phyloP scores from a whole-genome alignment of 768 basidiomycete species.

The Filobasidium floriforme region DNA sequence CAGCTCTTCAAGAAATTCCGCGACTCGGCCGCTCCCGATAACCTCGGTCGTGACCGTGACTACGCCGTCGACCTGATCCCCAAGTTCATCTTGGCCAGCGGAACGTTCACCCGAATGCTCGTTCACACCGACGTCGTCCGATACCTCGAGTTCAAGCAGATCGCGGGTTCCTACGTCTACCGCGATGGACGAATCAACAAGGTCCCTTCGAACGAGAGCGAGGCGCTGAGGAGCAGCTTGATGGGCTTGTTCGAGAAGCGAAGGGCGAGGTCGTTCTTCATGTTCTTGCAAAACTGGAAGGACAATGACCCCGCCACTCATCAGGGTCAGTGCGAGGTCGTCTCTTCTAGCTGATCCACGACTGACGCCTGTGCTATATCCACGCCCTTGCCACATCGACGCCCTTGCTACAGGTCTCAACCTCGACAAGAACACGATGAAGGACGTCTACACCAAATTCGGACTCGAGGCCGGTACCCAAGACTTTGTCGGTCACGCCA shows the following conservation, averaged over 20 bases:
- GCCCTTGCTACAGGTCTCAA: constrained; percentile 58
- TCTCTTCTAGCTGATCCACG: background rate
- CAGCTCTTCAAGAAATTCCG: constrained; percentile 97
- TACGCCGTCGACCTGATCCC: constrained; percentile 97
- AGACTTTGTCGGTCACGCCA: constrained; percentile 98
- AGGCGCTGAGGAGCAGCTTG: constrained; percentile 85
- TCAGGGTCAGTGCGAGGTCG: constrained; percentile 57
- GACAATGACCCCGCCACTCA: constrained; percentile 94
- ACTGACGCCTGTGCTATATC: background rate
- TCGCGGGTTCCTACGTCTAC: constrained; percentile 95
- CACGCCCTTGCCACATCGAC: background rate
- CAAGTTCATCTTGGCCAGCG: constrained; percentile 98
- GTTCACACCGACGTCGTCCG: constrained; percentile 98
- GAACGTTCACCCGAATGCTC: constrained; percentile 94
- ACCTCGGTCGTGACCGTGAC: constrained; percentile 92
- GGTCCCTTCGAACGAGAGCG: constrained; percentile 94
- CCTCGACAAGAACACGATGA: constrained; percentile 87
- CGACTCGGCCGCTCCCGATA: constrained; percentile 63
- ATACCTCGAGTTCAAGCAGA: constrained; percentile 99
- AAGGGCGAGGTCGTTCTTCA: constrained; percentile 96
- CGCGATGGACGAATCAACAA: constrained; percentile 94
- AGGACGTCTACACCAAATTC: constrained; percentile 89
- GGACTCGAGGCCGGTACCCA: constrained; percentile 94
- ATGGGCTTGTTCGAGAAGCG: constrained; percentile 99
- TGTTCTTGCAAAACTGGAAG: constrained; percentile 90